Conservation (phyloP, 176 grass and related monocot genomes). For the Pharus latifolius region DNA sequence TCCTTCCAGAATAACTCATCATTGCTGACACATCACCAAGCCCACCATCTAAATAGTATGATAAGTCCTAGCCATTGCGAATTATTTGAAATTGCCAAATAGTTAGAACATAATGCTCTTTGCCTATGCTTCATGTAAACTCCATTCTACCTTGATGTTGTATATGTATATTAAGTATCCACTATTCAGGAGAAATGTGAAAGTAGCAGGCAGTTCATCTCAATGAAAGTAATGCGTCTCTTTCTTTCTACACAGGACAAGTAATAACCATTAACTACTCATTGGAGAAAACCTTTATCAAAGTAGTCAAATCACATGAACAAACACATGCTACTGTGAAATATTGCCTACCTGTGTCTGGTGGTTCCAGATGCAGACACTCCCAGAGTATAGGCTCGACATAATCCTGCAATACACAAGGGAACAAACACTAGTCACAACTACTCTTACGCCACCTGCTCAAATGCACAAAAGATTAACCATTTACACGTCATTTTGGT, state of each 20-base stretch:
- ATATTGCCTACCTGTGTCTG: conserved; percentile 68
- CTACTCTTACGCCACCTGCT: too few relatives aligned
- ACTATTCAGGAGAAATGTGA: background rate
- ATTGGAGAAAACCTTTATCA: background rate
- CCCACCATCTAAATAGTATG: too few relatives aligned
- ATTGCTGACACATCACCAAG: background rate
- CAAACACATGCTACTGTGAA: background rate
- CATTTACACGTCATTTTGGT: background rate
- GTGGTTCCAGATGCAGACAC: conserved; percentile 97
- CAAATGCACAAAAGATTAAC: background rate
- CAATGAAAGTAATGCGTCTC: too few relatives aligned
- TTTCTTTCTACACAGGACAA: background rate
- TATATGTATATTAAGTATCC: background rate
- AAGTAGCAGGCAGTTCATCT: background rate
- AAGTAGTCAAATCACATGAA: background rate
- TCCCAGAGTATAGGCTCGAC: conserved; percentile 89
- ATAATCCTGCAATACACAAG: conserved; percentile 60
- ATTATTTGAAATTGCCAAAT: too few relatives aligned
- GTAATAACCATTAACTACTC: background rate
- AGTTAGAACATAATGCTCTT: too few relatives aligned
- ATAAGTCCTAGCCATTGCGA: too few relatives aligned
- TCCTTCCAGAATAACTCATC: background rate
- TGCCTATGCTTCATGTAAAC: too few relatives aligned
- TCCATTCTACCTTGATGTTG: background rate
- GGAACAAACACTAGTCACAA: background rate